Percentiles rank a stretch among this genome's conserved stretches.
Conservation (phyloP, 1,284 basidiomycete species). For the Cutaneotrichosporon curvatum region DNA sequence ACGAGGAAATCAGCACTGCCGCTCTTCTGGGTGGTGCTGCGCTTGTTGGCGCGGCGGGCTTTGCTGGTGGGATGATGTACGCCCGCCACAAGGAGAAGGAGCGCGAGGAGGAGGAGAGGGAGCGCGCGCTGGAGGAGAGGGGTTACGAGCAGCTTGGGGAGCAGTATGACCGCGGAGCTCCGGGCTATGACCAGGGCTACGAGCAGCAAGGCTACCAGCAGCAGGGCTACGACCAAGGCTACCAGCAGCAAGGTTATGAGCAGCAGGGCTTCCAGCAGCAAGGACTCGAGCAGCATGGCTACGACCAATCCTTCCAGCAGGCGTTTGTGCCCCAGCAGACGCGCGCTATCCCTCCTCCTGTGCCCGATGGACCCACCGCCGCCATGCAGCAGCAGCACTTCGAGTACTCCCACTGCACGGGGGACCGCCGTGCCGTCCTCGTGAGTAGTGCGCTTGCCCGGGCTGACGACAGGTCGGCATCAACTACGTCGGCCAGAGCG, state of each 20-base stretch:
- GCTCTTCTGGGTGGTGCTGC: too few species aligned
- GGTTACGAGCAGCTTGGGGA: too few species aligned
- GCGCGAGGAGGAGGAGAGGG: too few species aligned
- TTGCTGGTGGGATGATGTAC: too few species aligned
- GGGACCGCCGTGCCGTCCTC: conserved; percentile 6
- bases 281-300: neutral
- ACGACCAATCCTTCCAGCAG: too few species aligned
- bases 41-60: too few species aligned
- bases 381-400: conserved; percentile 51
- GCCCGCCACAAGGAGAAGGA: too few species aligned
- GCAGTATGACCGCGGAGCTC: too few species aligned
- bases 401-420: conserved; percentile 70
- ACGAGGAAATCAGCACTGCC: too few species aligned
- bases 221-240: neutral
- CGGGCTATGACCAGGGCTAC: conserved; percentile 1
- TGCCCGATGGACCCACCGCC: neutral
- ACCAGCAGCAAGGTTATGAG: conserved; percentile 2
- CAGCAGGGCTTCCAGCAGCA: neutral
- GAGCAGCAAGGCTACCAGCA: conserved; percentile 5
- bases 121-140: too few species aligned
- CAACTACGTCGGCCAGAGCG: conserved; percentile 65
- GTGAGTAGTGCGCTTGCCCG: conserved; percentile 1
- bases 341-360: too few species aligned
- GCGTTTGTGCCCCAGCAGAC: too few species aligned
- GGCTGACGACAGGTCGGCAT: conserved; percentile 45